Evolutionary conservation across 1,284 basidiomycete genomes (phyloP).

Genomic region (Irpex rosettiformis): DNA sequence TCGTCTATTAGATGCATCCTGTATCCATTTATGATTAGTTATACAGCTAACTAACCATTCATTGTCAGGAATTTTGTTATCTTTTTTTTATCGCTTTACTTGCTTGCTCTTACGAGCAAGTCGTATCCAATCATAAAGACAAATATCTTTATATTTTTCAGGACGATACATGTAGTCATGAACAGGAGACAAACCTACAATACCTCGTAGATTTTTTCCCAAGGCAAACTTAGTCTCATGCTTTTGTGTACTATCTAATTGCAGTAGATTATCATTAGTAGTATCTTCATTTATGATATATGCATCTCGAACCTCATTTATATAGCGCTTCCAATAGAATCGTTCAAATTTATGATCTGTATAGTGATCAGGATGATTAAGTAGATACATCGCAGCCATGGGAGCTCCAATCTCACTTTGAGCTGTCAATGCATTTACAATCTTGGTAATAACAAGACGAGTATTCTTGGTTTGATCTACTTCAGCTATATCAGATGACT

Average conservation of each 20-base stretch:
- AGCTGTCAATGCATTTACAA: not conserved
- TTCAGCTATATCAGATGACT: conserved; percentile 10
- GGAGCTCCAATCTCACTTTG: conserved; percentile 12
- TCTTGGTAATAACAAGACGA: not conserved
- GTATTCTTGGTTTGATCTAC: not conserved
- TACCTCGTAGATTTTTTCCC: not conserved
- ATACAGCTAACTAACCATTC: too few relatives aligned
- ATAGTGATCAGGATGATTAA: conserved; percentile 16
- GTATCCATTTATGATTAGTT: too few relatives aligned
- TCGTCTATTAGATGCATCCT: too few relatives aligned
- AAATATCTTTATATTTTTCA: not conserved
- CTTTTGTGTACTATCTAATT: not conserved
- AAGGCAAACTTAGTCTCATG: not conserved
- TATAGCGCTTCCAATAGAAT: conserved; percentile 11
- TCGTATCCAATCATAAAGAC: too few relatives aligned
- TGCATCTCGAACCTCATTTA: not conserved
- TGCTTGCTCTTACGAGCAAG: too few relatives aligned
- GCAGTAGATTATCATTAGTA: too few relatives aligned
- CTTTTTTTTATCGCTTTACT: too few relatives aligned
- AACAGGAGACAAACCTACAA: too few relatives aligned
- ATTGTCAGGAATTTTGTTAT: too few relatives aligned
- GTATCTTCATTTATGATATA: not conserved
- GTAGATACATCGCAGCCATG: conserved; percentile 8
- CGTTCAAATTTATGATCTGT: conserved; percentile 9
- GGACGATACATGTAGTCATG: not conserved